These are phyloP conservation scores for Agaricus subrufescens DNA, from an alignment of 768 basidiomycete species.

Conservation along the genomic window DNA sequence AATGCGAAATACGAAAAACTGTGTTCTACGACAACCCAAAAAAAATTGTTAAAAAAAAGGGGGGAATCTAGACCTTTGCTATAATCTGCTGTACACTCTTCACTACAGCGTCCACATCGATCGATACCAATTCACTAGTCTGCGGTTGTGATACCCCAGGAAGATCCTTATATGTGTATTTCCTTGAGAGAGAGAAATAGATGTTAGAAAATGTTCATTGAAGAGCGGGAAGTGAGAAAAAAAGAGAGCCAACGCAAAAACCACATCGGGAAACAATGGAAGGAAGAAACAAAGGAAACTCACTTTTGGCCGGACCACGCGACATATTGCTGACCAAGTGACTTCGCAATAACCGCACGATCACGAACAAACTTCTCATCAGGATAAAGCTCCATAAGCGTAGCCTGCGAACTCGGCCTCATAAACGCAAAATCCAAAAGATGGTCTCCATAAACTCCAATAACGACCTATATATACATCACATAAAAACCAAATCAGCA, in stretches of 20 bases:
- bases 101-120: constrained; percentile 39
- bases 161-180: constrained; percentile 25
- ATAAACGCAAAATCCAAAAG: constrained; percentile 71
- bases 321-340: constrained; percentile 51
- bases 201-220: not conserved
- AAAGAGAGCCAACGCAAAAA: not conserved
- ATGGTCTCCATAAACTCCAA: constrained; percentile 56
- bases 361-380: constrained; percentile 61
- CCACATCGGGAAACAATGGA: not conserved
- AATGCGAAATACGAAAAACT: too few relatives aligned
- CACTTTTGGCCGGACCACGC: constrained; percentile 50
- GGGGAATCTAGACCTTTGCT: constrained; percentile 3
- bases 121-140: constrained; percentile 20
- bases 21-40: too few relatives aligned
- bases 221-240: not conserved
- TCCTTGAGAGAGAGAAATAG: constrained; percentile 22
- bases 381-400: constrained; percentile 77
- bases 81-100: constrained; percentile 27
- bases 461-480: constrained; percentile 39
- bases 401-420: constrained; percentile 52
- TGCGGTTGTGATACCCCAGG: constrained; percentile 23
- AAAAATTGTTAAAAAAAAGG: not conserved
- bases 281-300: constrained; percentile 9
- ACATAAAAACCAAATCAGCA: constrained; percentile 7
- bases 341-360: constrained; percentile 49